phyloP scores from a whole-genome alignment of 352 stramenopile genomes.

The Pythium diclinum region DNA sequence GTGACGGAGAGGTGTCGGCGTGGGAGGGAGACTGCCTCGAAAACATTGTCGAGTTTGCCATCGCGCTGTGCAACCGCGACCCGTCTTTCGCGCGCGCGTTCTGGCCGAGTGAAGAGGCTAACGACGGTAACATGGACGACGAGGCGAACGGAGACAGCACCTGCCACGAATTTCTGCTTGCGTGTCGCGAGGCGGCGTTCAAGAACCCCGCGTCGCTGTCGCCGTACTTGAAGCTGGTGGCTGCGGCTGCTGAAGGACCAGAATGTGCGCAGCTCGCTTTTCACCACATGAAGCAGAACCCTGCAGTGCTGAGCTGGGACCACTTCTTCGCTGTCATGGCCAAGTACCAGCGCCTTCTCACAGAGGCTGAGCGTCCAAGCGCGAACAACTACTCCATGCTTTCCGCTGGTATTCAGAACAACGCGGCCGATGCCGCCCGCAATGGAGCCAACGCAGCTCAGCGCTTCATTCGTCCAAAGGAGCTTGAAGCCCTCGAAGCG shows the following conservation, averaged over 20 bases:
- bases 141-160: constrained; percentile 30
- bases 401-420: constrained; percentile 28
- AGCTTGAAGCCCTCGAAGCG: constrained; percentile 76
- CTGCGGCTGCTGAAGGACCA: constrained; percentile 55
- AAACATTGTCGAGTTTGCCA: constrained; percentile 74
- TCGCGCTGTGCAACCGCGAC: constrained; percentile 55
- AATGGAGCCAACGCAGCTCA: constrained; percentile 36
- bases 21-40: constrained; percentile 79
- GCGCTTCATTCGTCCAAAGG: constrained; percentile 76
- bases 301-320: constrained; percentile 73
- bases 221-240: constrained; percentile 75
- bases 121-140: constrained; percentile 11
- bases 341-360: constrained; percentile 81
- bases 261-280: constrained; percentile 77
- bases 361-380: constrained; percentile 58
- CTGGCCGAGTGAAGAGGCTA: constrained; percentile 44
- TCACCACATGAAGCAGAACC: constrained; percentile 86
- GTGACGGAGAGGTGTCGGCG: constrained; percentile 41
- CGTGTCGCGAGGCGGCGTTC: constrained; percentile 66
- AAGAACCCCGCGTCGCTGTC: constrained; percentile 74
- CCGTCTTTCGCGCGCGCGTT: constrained; percentile 58
- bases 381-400: constrained; percentile 25
- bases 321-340: constrained; percentile 83
- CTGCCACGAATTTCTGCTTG: constrained; percentile 62
- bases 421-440: constrained; percentile 4